Conservation (phyloP, 148 eudicot genomes). For the Talinum fruticosum region DNA sequence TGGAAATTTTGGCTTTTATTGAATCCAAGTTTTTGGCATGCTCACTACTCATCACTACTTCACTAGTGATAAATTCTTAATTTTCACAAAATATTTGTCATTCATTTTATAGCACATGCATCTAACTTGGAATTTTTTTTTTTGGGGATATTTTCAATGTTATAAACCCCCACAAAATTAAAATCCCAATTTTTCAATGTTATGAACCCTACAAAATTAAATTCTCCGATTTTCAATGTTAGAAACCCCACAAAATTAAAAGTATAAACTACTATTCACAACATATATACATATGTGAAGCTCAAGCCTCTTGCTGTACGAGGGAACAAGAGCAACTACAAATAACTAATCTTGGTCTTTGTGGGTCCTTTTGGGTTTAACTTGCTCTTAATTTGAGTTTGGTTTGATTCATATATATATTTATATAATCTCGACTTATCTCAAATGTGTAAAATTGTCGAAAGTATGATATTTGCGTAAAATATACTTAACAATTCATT, state of each 20-base stretch:
- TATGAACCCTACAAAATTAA: not conserved
- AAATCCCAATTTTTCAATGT: not conserved
- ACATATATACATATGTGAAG: not conserved
- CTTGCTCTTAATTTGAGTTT: not conserved
- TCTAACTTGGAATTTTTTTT: not conserved
- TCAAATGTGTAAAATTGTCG: no score
- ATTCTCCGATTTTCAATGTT: not conserved
- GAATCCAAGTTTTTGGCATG: not conserved
- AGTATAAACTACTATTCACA: not conserved
- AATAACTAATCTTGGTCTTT: not conserved
- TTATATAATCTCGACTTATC: no score
- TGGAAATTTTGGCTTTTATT: not conserved
- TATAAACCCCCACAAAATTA: not conserved
- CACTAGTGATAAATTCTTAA: not conserved
- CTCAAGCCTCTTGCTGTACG: not conserved
- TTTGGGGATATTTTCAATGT: not conserved
- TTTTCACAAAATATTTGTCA: constrained; percentile 3
- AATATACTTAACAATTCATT: no score
- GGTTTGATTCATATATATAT: no score
- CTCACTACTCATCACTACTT: no score
- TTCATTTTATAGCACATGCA: not conserved
- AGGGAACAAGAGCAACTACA: not conserved
- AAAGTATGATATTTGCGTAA: no score
- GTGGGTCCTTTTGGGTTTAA: not conserved
- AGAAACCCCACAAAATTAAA: not conserved